phyloP scores from a whole-genome alignment of 192 early-diverging fungal species.

The Backusella circina region DNA sequence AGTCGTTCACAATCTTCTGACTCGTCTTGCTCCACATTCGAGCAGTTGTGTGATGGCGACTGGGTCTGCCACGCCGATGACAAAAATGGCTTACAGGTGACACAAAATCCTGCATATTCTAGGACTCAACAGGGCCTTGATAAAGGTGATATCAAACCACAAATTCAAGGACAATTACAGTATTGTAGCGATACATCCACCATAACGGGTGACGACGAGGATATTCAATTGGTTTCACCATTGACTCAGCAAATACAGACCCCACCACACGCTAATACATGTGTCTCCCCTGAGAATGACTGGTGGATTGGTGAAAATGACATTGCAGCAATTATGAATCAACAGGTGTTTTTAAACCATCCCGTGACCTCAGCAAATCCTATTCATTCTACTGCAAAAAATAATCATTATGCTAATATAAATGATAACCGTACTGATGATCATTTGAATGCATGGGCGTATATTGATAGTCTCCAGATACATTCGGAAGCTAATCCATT shows the following conservation, averaged over 20 bases:
- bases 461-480: slow-evolving; percentile 14
- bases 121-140: not conserved
- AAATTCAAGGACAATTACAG: not conserved
- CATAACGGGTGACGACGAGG: not conserved
- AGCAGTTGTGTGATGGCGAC: not conserved
- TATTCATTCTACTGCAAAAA: not conserved
- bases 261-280: not conserved
- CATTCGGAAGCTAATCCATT: not conserved
- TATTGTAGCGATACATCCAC: not conserved
- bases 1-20: slow-evolving; percentile 6
- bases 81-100: not conserved
- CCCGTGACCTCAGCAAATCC: not conserved
- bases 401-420: not conserved
- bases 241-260: not conserved
- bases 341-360: not conserved
- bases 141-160: not conserved
- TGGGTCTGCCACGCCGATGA: not conserved
- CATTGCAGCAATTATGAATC: not conserved
- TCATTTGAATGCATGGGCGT: slow-evolving; percentile 7
- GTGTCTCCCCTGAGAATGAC: not conserved
- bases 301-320: slow-evolving; percentile 6
- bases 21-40: not conserved
- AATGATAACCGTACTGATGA: not conserved
- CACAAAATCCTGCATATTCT: not conserved
- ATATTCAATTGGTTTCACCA: not conserved